Evolutionary conservation across 2,329 filamentous ascomycete genomes (phyloP).

Genomic region (Furcasterigmium furcatum): DNA sequence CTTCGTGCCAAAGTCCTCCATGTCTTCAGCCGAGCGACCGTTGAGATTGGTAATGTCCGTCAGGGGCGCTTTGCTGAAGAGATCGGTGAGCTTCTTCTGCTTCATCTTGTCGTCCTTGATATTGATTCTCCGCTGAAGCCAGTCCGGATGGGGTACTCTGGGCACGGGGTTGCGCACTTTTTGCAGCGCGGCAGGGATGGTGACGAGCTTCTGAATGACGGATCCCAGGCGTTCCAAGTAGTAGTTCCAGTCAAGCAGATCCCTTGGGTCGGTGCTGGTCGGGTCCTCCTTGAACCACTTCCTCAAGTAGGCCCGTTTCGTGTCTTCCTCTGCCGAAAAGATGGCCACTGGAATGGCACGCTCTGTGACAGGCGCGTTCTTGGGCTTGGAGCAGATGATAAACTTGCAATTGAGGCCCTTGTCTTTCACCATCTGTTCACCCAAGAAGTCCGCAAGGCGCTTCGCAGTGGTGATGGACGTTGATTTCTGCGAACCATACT

Average conservation of each 20-base stretch:
- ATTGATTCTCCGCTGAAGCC: constrained; percentile 90
- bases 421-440: constrained; percentile 98
- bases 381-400: constrained; percentile 87
- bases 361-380: constrained; percentile 89
- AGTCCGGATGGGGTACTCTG: constrained; percentile 90
- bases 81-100: constrained; percentile 96
- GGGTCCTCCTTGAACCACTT: constrained; percentile 97
- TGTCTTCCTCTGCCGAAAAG: constrained; percentile 85
- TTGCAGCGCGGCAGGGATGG: constrained; percentile 93
- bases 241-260: constrained; percentile 93
- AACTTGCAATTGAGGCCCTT: constrained; percentile 99
- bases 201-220: constrained; percentile 98
- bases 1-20: constrained; percentile 78
- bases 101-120: constrained; percentile 97
- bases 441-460: constrained; percentile 90
- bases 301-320: constrained; percentile 84
- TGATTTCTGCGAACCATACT: constrained; percentile 93
- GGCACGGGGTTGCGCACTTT: constrained; percentile 95
- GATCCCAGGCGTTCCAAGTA: constrained; percentile 94
- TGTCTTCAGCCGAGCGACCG: constrained; percentile 55
- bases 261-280: constrained; percentile 82
- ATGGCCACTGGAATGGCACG: constrained; percentile 93
- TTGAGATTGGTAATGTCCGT: constrained; percentile 69
- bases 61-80: constrained; percentile 73
- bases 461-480: constrained; percentile 99